Percentiles rank a stretch among this genome's conserved stretches.
phyloP scores from a whole-genome alignment of 78 protist species.

The Capsaspora owczarzaki region DNA sequence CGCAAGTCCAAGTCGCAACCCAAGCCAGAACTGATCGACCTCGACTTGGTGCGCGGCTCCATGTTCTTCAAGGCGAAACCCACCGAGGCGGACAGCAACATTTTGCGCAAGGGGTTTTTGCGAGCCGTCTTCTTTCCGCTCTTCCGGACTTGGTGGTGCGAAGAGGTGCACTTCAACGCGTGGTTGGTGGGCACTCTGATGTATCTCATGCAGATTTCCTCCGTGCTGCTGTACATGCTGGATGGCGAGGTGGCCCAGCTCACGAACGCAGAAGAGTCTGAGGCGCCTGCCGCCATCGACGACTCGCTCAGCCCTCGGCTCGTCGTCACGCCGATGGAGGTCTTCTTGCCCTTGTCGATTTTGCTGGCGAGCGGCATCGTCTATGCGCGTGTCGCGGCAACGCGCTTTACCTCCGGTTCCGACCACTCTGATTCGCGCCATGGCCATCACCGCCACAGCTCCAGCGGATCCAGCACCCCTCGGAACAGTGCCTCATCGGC shows the following conservation, averaged over 20 bases:
- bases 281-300: too few relatives aligned
- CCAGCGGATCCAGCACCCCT: too few relatives aligned
- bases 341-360: background rate
- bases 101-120: background rate
- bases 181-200: background rate
- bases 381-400: constrained; percentile 12
- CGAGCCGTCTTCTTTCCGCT: constrained; percentile 13
- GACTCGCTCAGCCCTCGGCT: too few relatives aligned
- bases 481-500: too few relatives aligned
- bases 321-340: background rate
- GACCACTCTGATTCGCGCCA: too few relatives aligned
- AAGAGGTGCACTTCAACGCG: background rate
- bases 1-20: background rate
- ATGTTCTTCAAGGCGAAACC: constrained; percentile 26
- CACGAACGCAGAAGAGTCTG: too few relatives aligned
- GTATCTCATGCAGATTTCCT: background rate
- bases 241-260: background rate
- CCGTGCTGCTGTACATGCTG: background rate
- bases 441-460: too few relatives aligned
- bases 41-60: constrained; percentile 23
- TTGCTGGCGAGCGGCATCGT: background rate
- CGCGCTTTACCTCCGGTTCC: too few relatives aligned
- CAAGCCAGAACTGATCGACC: constrained; percentile 17
- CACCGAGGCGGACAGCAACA: background rate
- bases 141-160: constrained; percentile 10